Base-by-base conservation (phyloP, 495 filamentous ascomycete species). In the Sabuloglossum arenarium region DNA sequence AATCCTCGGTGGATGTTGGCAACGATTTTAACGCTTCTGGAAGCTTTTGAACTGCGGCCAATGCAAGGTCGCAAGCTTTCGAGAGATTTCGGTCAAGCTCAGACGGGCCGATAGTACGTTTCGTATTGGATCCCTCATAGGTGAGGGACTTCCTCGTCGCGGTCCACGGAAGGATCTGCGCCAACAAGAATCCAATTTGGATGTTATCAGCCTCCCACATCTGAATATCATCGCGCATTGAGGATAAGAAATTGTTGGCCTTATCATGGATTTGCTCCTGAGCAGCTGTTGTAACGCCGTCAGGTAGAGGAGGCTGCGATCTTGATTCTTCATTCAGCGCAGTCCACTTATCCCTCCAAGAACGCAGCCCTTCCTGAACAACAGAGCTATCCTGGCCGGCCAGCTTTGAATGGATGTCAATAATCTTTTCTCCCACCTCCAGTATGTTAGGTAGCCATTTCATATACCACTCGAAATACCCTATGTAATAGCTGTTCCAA, bases 1-100 rank as follows among this genome's bases (percentile, higher is more conserved):
- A 63, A 25, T 84, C 80, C 24, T 82, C 78, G 23, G 73, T 65
- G 1, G 76, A 76, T 19, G 65, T 58, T 8, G 82, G 76, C 1
- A 78, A 67, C 0, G 58, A 60, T 29, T 61, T 53, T 14, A 65
- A 62, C 0, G 64, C 59, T 53, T 77, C 78, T 53, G 78, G 77
- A 61, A 86, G 73, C 59, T 79, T 75, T 59, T 94, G 85, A 12
- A 89, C 71, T 25, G 81, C 79, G 43, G 88, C 79, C 5, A 90
- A 76, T 43, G 88, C 76, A 51, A 76, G 76, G 66, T 85, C 80
- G 30, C 75, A 75, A 21, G 78, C 66, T 3, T 65, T 75, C 10
- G 80, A 72, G n/a, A 86, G 64, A 3, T 69, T 73, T 23, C 71
- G 59, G 43, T 82, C 78, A n/a, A 84, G 27, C 66, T 57, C 12